Conservation (phyloP, 2,329 filamentous ascomycete genomes). For the Bipolaris gigantea region DNA sequence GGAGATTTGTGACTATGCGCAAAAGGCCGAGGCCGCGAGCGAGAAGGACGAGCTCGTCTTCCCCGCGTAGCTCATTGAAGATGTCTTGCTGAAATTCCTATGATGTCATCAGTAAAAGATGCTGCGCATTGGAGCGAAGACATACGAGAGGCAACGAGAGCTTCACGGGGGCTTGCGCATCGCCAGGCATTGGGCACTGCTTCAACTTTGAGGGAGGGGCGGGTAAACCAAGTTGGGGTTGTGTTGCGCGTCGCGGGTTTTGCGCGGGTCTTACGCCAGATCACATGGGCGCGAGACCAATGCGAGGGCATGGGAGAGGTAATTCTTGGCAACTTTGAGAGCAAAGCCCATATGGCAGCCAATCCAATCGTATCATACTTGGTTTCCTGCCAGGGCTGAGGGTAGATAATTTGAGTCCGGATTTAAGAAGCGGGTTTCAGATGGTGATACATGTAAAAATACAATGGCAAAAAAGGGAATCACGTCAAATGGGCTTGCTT, state of each 20-base stretch:
- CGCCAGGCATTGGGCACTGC: constrained; percentile 42
- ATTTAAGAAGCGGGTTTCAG: constrained; percentile 1
- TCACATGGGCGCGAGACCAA: constrained; percentile 25
- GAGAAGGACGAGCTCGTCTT: constrained; percentile 92
- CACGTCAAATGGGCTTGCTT: background rate
- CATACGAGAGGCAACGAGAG: constrained; percentile 74
- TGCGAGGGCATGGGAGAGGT: background rate
- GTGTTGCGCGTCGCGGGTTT: constrained; percentile 19
- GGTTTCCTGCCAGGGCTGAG: background rate
- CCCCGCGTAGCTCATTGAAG: constrained; percentile 70
- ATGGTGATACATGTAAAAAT: constrained; percentile 24
- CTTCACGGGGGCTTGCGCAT: constrained; percentile 66
- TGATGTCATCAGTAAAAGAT: constrained; percentile 32
- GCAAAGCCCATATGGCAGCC: background rate
- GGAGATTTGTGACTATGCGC: constrained; percentile 89
- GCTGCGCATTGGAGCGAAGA: constrained; percentile 3
- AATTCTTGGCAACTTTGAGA: background rate
- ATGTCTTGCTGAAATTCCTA: constrained; percentile 90
- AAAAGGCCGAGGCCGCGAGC: constrained; percentile 90
- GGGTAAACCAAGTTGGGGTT: constrained; percentile 19
- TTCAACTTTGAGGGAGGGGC: constrained; percentile 19
- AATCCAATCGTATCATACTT: background rate
- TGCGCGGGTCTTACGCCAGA: constrained; percentile 23
- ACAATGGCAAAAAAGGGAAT: constrained; percentile 11
- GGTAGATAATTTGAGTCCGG: background rate